phyloP scores from a whole-genome alignment of 2,329 filamentous ascomycete genomes.

The Penicillium sp. region DNA sequence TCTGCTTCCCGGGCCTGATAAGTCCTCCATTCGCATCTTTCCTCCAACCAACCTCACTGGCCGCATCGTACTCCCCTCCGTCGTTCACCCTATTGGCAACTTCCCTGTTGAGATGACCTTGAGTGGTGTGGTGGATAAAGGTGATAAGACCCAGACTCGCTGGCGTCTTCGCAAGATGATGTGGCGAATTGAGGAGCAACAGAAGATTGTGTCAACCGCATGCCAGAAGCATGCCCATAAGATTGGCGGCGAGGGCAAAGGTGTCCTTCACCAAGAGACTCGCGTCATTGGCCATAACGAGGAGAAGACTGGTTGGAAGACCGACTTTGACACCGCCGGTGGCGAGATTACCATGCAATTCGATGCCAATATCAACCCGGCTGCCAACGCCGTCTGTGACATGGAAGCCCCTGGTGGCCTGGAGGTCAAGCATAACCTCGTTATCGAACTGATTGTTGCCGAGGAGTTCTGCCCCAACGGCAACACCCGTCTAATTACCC shows the following conservation, averaged over 20 bases:
- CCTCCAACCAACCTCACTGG: slow-evolving; percentile 92
- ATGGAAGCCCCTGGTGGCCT: slow-evolving; percentile 71
- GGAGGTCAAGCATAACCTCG: slow-evolving; percentile 77
- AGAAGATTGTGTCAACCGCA: slow-evolving; percentile 74
- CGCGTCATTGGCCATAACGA: slow-evolving; percentile 78
- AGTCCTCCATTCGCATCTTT: slow-evolving; percentile 90
- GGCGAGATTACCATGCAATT: slow-evolving; percentile 83
- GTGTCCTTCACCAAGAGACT: slow-evolving; percentile 69
- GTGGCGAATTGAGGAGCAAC: slow-evolving; percentile 89
- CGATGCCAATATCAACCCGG: slow-evolving; percentile 60
- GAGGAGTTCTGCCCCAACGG: slow-evolving; percentile 77
- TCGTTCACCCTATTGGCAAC: slow-evolving; percentile 81
- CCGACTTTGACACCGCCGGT: slow-evolving; percentile 64
- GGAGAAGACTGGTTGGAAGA: slow-evolving; percentile 88
- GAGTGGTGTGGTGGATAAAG: slow-evolving; percentile 78
- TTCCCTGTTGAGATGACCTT: slow-evolving; percentile 78
- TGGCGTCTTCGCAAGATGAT: slow-evolving; percentile 90
- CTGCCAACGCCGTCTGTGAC: slow-evolving; percentile 71
- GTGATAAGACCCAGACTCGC: slow-evolving; percentile 67
- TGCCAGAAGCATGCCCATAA: slow-evolving; percentile 73
- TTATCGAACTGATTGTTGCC: slow-evolving; percentile 90
- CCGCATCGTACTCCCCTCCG: slow-evolving; percentile 74
- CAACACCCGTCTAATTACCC: slow-evolving; percentile 71
- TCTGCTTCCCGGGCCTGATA: slow-evolving; percentile 73
- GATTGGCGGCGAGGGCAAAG: slow-evolving; percentile 65